Conservation (phyloP, 352 stramenopile genomes). For the Globisporangium viniferum region DNA sequence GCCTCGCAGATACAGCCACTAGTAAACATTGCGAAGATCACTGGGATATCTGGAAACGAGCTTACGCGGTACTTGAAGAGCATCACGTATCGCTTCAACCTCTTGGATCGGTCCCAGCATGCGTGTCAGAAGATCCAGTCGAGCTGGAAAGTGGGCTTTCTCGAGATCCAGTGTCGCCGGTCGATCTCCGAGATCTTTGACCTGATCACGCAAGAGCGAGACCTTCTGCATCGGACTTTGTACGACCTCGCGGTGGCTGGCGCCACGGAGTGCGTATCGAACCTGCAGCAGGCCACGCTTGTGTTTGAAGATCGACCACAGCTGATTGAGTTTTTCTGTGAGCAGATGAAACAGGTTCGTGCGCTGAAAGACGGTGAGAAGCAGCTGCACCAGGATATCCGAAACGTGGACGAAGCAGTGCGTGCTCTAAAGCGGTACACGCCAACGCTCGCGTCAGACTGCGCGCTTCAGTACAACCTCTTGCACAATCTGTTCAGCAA, state of each 20-base stretch:
- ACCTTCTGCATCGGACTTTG: conserved; percentile 36
- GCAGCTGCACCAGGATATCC: conserved; percentile 61
- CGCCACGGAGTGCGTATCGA: conserved; percentile 34
- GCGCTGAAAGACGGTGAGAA: conserved; percentile 50
- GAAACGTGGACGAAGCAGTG: conserved; percentile 64
- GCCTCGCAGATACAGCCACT: neutral
- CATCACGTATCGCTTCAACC: conserved; percentile 27
- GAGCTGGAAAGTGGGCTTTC: conserved; percentile 70
- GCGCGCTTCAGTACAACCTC: conserved; percentile 36
- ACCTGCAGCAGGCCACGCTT: conserved; percentile 42
- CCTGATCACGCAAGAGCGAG: conserved; percentile 47
- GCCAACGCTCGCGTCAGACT: conserved; percentile 26
- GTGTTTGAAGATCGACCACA: conserved; percentile 68
- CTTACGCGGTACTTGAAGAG: conserved; percentile 45
- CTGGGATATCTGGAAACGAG: conserved; percentile 32
- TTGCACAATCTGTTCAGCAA: conserved; percentile 48
- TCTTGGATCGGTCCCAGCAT: conserved; percentile 54
- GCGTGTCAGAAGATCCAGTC: conserved; percentile 61
- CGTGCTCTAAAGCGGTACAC: conserved; percentile 46
- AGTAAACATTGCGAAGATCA: conserved; percentile 26
- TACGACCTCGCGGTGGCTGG: conserved; percentile 32
- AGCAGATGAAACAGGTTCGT: conserved; percentile 63
- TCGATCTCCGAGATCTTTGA: conserved; percentile 65
- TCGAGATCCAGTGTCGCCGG: conserved; percentile 67
- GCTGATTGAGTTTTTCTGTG: conserved; percentile 66